A percentile compares a stretch with the other conserved stretches of the same genome.
phyloP scores from a whole-genome alignment of 108 stramenopile genomes.

The Schizochytrium sp. region DNA sequence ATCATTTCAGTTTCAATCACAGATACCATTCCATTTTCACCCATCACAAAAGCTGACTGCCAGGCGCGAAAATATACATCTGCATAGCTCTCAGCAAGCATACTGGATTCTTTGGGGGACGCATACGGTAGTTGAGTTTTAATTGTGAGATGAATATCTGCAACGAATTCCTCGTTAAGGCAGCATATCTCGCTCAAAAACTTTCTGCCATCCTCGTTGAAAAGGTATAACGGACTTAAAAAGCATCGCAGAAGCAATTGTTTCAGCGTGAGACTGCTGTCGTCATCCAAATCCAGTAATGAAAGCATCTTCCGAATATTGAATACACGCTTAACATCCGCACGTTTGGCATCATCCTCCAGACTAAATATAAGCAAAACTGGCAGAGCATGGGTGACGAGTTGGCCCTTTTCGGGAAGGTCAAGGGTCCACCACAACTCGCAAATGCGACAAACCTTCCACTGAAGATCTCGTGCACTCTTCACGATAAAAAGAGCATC shows the following conservation, averaged over 20 bases:
- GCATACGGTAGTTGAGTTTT: constrained; percentile 80
- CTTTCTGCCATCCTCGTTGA: constrained; percentile 80
- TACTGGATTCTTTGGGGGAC: constrained; percentile 75
- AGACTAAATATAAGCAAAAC: constrained; percentile 75
- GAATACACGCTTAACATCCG: constrained; percentile 84
- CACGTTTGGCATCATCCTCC: constrained; percentile 76
- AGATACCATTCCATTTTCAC: constrained; percentile 62
- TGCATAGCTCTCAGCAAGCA: constrained; percentile 81
- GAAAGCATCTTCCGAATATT: constrained; percentile 81
- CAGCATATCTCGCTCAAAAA: constrained; percentile 77
- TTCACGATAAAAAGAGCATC: constrained; percentile 9
- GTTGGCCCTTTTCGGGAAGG: constrained; percentile 79
- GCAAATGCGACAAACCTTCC: constrained; percentile 79
- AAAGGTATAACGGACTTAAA: constrained; percentile 77
- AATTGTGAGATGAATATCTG: constrained; percentile 78
- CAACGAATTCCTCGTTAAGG: constrained; percentile 82
- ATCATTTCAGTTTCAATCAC: constrained; percentile 84
- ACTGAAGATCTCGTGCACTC: neutral
- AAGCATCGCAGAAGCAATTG: constrained; percentile 68
- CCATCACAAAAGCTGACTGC: constrained; percentile 73
- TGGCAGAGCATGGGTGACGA: constrained; percentile 86
- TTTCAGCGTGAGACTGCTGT: constrained; percentile 73
- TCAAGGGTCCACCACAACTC: constrained; percentile 87
- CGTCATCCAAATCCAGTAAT: constrained; percentile 88
- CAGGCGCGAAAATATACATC: constrained; percentile 89